A percentile compares a stretch with the other conserved stretches of the same genome.
Evolutionary conservation across 176 grass and related monocot species (phyloP).

Genomic region (Areca catechu): DNA sequence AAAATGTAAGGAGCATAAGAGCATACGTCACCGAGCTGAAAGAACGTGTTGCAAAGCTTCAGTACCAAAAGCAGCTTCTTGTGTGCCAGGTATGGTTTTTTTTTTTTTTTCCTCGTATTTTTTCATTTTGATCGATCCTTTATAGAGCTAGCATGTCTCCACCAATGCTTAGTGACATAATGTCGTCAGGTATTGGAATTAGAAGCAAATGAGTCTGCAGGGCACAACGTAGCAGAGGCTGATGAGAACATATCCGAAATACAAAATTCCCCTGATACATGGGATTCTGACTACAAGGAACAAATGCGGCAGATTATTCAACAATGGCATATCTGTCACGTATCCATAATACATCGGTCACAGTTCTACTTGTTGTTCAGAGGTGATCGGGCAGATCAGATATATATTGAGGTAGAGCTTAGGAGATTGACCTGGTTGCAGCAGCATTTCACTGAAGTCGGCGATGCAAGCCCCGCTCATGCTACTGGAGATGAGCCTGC

Average conservation of each 20-base stretch:
- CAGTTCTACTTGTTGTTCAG: slow-evolving; percentile 89
- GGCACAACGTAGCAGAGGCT: slow-evolving; percentile 26
- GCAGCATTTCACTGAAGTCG: slow-evolving; percentile 73
- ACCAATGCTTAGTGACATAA: too few species aligned
- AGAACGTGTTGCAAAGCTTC: slow-evolving; percentile 90
- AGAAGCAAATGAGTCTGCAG: slow-evolving; percentile 63
- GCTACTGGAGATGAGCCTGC: slow-evolving; percentile 45
- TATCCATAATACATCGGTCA: slow-evolving; percentile 86
- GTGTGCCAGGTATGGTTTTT: slow-evolving; percentile 60
- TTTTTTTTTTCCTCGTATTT: too few species aligned
- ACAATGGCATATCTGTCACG: slow-evolving; percentile 74
- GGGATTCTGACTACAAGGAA: slow-evolving; percentile 53
- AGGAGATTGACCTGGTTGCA: slow-evolving; percentile 69
- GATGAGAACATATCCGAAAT: slow-evolving; percentile 26
- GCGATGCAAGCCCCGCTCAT: slow-evolving; percentile 53
- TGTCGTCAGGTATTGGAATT: slow-evolving; percentile 60
- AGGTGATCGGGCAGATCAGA: slow-evolving; percentile 81
- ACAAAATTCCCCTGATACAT: slow-evolving; percentile 48
- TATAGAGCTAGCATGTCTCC: too few species aligned
- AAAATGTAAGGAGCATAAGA: slow-evolving; percentile 79
- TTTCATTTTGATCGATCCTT: too few species aligned
- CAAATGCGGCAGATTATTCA: slow-evolving; percentile 92
- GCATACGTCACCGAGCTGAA: slow-evolving; percentile 92
- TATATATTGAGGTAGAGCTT: slow-evolving; percentile 90
- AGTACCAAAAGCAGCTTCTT: slow-evolving; percentile 96